A percentile compares a stretch with the other conserved stretches of the same genome.
Evolutionary conservation across 129 eudicot species (phyloP).

Genomic region (Ambrosia trifida): DNA sequence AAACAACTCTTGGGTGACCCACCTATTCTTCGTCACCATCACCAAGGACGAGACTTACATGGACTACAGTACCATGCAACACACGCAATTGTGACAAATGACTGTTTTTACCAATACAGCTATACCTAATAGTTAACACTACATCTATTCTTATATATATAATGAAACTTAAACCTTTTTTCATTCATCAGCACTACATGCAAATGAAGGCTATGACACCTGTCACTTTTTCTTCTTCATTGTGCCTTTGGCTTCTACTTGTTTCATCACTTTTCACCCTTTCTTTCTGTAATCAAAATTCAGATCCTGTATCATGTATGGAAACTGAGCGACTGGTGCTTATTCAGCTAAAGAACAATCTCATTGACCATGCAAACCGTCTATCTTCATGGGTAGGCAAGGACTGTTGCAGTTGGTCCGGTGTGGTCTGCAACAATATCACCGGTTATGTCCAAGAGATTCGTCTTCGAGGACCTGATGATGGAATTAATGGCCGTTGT

Average conservation of each 20-base stretch:
- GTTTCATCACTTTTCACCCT: conserved; percentile 1
- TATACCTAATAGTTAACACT: too few relatives aligned
- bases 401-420: conserved; percentile 22
- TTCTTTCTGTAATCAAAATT: conserved; percentile 4
- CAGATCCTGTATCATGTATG: conserved; percentile 4
- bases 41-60: too few relatives aligned
- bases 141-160: not conserved
- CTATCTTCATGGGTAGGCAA: conserved; percentile 24
- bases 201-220: not conserved
- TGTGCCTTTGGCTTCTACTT: conserved; percentile 13
- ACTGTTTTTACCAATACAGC: too few relatives aligned
- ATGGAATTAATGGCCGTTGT: not conserved
- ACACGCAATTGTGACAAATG: too few relatives aligned
- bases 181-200: not conserved
- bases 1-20: too few relatives aligned
- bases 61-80: too few relatives aligned
- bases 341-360: conserved; percentile 17
- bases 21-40: too few relatives aligned
- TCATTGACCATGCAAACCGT: conserved; percentile 18
- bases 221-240: not conserved
- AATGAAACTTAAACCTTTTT: not conserved
- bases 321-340: conserved; percentile 11
- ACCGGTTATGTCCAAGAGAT: conserved; percentile 11
- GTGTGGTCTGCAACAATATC: conserved; percentile 16
- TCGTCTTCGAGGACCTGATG: conserved; percentile 15